phyloP scores from a whole-genome alignment of 1,284 basidiomycete genomes.

The Microbotryum violaceum region DNA sequence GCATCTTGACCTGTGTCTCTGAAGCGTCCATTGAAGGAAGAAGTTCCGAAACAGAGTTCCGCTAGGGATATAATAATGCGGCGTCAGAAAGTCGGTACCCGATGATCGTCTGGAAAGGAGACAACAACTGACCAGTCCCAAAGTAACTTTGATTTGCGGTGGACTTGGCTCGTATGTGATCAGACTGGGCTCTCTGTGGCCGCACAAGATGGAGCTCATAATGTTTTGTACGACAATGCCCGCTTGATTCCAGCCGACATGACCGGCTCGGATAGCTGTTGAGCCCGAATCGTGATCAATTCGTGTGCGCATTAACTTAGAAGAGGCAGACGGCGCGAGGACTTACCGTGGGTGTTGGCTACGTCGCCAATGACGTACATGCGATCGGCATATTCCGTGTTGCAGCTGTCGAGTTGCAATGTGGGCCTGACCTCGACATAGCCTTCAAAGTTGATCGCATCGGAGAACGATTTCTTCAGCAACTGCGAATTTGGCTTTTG shows the following conservation, averaged over 20 bases:
- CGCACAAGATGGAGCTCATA: conserved; percentile 36
- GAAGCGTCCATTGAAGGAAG: conserved; percentile 14
- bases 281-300: not conserved
- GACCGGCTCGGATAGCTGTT: conserved; percentile 53
- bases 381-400: conserved; percentile 36
- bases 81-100: not conserved
- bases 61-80: not conserved
- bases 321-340: conserved; percentile 48
- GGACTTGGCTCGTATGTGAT: conserved; percentile 52
- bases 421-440: conserved; percentile 43
- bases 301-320: not conserved
- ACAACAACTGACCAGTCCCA: conserved; percentile 46
- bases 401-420: conserved; percentile 28
- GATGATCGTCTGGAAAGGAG: not conserved
- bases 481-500: conserved; percentile 62
- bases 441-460: conserved; percentile 47
- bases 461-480: conserved; percentile 49
- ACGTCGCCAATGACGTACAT: conserved; percentile 59
- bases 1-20: no score
- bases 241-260: conserved; percentile 46
- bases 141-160: conserved; percentile 62
- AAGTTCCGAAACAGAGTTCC: conserved; percentile 23
- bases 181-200: conserved; percentile 37
- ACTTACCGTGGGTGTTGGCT: conserved; percentile 39
- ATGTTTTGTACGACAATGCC: conserved; percentile 41